Base-by-base conservation (phyloP, 192 early-diverging fungal genomes). In the Entomortierella parvispora region DNA sequence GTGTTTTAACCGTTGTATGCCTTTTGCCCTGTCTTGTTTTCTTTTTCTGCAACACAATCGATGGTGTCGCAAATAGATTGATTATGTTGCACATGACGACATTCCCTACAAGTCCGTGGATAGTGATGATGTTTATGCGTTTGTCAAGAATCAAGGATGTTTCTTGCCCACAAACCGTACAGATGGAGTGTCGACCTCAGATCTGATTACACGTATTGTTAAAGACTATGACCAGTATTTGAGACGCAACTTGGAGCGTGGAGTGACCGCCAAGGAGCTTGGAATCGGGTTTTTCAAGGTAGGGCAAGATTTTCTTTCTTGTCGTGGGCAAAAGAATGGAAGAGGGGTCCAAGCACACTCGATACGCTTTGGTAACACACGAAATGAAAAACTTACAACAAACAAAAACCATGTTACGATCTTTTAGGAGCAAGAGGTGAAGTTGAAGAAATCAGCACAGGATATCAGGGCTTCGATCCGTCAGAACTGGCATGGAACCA, bases 21-120 rank as follows among this genome's bases (percentile, higher is more conserved):
- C 26, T 55, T 55, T 33, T 34, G 43, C 4, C 17, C 34, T 52
- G 17, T 14, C n/a, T 44, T n/a, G 15, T 44, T 18, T 31, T 47
- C 49, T 49, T 49, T n/a, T 60, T 3, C 6, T 33, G 15, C 33
- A 47, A 9, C 12, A 12, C 37, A 9, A 40, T 40, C 37, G 37
- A 40, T 40, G 37, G 37, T 9, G 12, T 12, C 12, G 12, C 5
- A 40, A 40, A 46, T 64, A 86, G 75, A 92, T 94, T 52, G 92
- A 94, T 62, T 94, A 92, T 69, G 93, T 94, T 32, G 91, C 91
- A 42, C 93, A 94, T 58, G 93, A 94, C 71, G 91, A 88, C 50
- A 84, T 91, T 23, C 92, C 93, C 3, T 93, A 94, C 55, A 82
- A 84, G 33, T 91, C 90, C 26, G 86, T 80, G 18, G 92, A 92